phyloP scores from a whole-genome alignment of 176 grass and related monocot genomes.

The Urochloa ruziziensis region DNA sequence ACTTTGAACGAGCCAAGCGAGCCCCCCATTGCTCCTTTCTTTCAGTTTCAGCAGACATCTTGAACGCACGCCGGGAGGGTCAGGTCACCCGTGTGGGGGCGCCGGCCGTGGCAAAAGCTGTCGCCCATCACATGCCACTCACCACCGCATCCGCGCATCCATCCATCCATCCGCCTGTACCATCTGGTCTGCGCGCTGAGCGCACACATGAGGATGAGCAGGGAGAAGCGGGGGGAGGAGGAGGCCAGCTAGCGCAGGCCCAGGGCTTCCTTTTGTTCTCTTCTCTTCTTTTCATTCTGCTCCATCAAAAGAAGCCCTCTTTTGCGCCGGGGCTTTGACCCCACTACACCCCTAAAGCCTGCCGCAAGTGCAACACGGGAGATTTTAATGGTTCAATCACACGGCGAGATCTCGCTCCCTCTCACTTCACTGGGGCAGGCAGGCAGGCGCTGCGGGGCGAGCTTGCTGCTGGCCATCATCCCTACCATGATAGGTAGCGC shows the following conservation, averaged over 20 bases:
- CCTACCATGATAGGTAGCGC: conserved; percentile 19
- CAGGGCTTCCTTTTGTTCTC: conserved; percentile 46
- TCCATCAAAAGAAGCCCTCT: conserved; percentile 60
- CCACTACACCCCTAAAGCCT: conserved; percentile 34
- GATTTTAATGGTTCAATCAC: conserved; percentile 41
- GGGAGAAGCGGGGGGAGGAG: not conserved
- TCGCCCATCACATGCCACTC: conserved; percentile 55
- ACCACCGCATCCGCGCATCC: not conserved
- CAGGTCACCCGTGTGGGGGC: not conserved
- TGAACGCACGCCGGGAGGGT: conserved; percentile 19
- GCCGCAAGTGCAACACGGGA: conserved; percentile 34
- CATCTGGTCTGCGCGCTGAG: not conserved
- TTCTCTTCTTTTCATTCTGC: conserved; percentile 69
- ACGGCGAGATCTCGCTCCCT: too few relatives aligned
- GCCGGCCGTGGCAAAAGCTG: conserved; percentile 35
- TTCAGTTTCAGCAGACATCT: conserved; percentile 23
- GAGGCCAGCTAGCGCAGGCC: not conserved
- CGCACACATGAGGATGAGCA: not conserved
- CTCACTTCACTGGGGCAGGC: too few relatives aligned
- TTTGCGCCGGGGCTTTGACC: not conserved
- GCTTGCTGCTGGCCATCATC: not conserved
- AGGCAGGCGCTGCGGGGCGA: not conserved
- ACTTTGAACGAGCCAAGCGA: conserved; percentile 24
- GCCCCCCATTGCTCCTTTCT: not conserved
- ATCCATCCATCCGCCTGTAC: conserved; percentile 19